A percentile compares a stretch with the other conserved stretches of the same genome.
These are phyloP conservation scores for Malassezia vespertilionis DNA, from an alignment of 1,284 basidiomycete species.

Conservation along the genomic window DNA sequence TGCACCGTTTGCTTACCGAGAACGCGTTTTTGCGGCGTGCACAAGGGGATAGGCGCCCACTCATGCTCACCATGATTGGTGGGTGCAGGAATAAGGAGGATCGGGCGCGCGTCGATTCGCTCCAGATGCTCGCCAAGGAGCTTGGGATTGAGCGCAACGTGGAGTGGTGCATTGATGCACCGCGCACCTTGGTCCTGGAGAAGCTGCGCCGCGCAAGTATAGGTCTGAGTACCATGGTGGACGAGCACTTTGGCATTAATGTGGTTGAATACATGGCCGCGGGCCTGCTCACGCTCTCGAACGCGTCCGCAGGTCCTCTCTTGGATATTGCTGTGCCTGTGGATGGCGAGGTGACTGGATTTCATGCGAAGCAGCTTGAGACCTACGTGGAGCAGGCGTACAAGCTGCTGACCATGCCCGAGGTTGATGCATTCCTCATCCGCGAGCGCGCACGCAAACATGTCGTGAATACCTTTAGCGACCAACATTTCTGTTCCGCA, in stretches of 20 bases:
- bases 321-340: constrained; percentile 73
- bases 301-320: constrained; percentile 83
- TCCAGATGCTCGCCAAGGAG: constrained; percentile 57
- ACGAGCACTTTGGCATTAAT: constrained; percentile 98
- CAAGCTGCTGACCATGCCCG: constrained; percentile 57
- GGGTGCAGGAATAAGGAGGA: constrained; percentile 70
- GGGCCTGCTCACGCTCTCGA: constrained; percentile 79
- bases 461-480: constrained; percentile 36
- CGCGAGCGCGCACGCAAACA: constrained; percentile 51
- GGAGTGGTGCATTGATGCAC: constrained; percentile 71
- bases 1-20: constrained; percentile 56
- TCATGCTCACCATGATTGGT: constrained; percentile 59
- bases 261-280: constrained; percentile 94
- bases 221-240: constrained; percentile 91
- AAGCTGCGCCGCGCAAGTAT: constrained; percentile 66
- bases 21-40: constrained; percentile 31
- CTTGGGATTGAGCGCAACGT: constrained; percentile 60
- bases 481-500: background rate
- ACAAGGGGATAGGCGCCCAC: background rate
- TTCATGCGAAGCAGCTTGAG: constrained; percentile 62
- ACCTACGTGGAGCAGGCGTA: constrained; percentile 65
- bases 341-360: constrained; percentile 65
- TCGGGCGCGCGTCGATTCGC: constrained; percentile 57
- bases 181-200: constrained; percentile 60
- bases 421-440: constrained; percentile 56